Percentiles rank a stretch among this genome's conserved stretches.
Conservation (phyloP, 2,329 filamentous ascomycete genomes). For the Colletotrichum viniferum region DNA sequence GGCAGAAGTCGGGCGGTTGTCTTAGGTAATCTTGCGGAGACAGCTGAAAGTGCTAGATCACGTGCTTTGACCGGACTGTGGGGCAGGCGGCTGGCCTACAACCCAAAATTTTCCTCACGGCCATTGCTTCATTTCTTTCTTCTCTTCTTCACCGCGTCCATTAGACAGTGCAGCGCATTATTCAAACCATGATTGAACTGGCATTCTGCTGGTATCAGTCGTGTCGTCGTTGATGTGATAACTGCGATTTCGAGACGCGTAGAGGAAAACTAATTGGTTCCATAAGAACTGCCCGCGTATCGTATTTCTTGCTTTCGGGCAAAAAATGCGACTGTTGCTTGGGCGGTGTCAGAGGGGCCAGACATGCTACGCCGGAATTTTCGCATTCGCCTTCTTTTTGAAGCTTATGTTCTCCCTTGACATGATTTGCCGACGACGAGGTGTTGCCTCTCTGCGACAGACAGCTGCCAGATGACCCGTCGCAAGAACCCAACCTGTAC, state of each 20-base stretch:
- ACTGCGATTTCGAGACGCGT: conserved; percentile 54
- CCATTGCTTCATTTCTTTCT: conserved; percentile 44
- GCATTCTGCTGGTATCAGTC: conserved; percentile 71
- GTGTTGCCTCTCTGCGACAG: neutral
- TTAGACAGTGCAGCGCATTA: conserved; percentile 87
- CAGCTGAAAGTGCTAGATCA: neutral
- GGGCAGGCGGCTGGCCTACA: neutral
- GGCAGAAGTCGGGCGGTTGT: neutral
- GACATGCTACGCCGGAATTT: conserved; percentile 52
- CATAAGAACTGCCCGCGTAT: conserved; percentile 77
- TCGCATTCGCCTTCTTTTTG: neutral
- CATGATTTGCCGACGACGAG: neutral
- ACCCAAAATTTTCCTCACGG: conserved; percentile 15
- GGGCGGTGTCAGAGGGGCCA: conserved; percentile 85
- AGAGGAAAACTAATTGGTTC: conserved; percentile 55
- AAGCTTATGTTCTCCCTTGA: neutral
- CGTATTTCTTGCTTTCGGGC: neutral
- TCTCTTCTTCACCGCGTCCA: conserved; percentile 67
- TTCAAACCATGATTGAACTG: conserved; percentile 58
- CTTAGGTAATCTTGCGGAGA: neutral
- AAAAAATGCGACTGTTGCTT: conserved; percentile 52
- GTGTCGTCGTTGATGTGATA: conserved; percentile 61
- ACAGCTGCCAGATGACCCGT: neutral
- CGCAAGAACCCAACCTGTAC: neutral
- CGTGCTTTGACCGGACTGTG: conserved; percentile 10